Percentiles rank a stretch among this genome's conserved stretches.
Conservation (phyloP, 208 protist genomes). For the Acanthamoeba quina region DNA sequence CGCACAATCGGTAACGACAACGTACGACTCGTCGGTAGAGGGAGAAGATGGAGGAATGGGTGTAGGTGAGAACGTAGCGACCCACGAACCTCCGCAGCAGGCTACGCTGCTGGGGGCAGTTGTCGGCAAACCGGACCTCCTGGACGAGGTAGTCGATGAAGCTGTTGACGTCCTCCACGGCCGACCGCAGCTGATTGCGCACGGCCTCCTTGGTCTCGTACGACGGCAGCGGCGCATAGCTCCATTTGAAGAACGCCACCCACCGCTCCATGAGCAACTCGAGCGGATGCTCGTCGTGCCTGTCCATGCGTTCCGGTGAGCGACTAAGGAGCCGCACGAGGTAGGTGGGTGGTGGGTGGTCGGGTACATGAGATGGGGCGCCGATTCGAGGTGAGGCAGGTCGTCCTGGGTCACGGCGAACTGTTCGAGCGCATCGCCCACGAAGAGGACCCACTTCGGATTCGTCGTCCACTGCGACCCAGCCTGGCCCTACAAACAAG, state of each 20-base stretch:
- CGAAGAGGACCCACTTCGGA: conserved; percentile 57
- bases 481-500: background rate
- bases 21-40: conserved; percentile 56
- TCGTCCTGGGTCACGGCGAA: conserved; percentile 4
- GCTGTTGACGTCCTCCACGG: conserved; percentile 48
- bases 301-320: background rate
- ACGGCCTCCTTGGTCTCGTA: conserved; percentile 35
- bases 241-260: conserved; percentile 61
- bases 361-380: background rate
- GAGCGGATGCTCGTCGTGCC: conserved; percentile 30
- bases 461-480: background rate
- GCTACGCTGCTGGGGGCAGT: background rate
- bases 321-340: background rate
- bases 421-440: conserved; percentile 19
- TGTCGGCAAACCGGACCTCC: background rate
- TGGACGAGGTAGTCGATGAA: conserved; percentile 32
- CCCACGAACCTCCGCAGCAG: background rate
- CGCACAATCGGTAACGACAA: background rate
- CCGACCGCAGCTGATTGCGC: background rate
- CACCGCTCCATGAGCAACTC: conserved; percentile 35
- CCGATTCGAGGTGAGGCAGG: conserved; percentile 9
- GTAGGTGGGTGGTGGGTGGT: no score
- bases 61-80: conserved; percentile 40
- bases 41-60: conserved; percentile 13
- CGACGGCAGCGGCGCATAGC: conserved; percentile 46